Evolutionary conservation across 2,329 filamentous ascomycete species (phyloP).

Genomic region (Aspergillus clavatus): DNA sequence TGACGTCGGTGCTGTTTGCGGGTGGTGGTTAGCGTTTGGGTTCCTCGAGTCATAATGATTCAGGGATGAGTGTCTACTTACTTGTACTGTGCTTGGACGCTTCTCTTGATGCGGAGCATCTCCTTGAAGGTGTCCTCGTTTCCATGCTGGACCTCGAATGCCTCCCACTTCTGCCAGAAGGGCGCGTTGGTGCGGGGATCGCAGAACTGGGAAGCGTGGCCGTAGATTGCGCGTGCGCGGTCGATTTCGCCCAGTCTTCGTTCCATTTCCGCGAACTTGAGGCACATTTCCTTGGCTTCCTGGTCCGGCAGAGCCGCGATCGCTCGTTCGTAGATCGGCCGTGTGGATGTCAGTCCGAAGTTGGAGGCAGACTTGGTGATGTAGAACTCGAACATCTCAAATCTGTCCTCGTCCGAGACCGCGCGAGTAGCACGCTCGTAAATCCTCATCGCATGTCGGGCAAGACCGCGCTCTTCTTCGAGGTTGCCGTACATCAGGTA

Average conservation of each 20-base stretch:
- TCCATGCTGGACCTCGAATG: slow-evolving; percentile 94
- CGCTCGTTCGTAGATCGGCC: slow-evolving; percentile 92
- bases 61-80: slow-evolving; percentile 36
- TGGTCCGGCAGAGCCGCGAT: slow-evolving; percentile 88
- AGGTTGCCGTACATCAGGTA: slow-evolving; percentile 98
- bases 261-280: slow-evolving; percentile 98
- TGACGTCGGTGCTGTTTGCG: slow-evolving; percentile 72
- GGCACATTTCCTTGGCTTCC: slow-evolving; percentile 95
- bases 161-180: slow-evolving; percentile 97
- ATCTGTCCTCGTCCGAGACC: slow-evolving; percentile 87
- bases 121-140: slow-evolving; percentile 99
- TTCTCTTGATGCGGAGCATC: slow-evolving; percentile 96
- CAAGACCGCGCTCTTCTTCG: slow-evolving; percentile 90
- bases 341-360: slow-evolving; percentile 90
- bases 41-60: background rate
- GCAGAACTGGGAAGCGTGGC: slow-evolving; percentile 94
- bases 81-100: slow-evolving; percentile 96
- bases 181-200: slow-evolving; percentile 83
- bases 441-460: slow-evolving; percentile 96
- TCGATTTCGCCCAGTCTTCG: slow-evolving; percentile 88
- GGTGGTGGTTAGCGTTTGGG: slow-evolving; percentile 32
- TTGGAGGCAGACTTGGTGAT: slow-evolving; percentile 98
- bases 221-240: slow-evolving; percentile 89
- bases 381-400: slow-evolving; percentile 99
- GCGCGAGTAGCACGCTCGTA: slow-evolving; percentile 95